Evolutionary conservation across 345 rosid species (phyloP).

Genomic region (Dipteronia sinensis): DNA sequence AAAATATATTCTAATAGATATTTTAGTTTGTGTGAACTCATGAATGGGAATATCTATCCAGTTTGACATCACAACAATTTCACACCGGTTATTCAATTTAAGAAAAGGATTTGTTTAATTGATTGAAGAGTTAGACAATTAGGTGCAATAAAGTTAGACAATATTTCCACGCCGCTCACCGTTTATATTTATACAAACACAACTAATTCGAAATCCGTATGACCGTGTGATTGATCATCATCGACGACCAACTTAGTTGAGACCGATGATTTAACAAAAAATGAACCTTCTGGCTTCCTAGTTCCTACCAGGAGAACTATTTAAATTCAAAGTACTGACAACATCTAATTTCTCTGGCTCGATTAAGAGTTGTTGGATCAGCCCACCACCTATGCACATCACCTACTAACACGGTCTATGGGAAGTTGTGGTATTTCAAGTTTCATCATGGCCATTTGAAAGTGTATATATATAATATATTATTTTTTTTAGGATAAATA

Average conservation of each 20-base stretch:
- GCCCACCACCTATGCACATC: background rate
- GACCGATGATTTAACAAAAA: background rate
- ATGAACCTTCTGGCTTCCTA: background rate
- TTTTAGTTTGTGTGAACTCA: background rate
- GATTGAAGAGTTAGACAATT: background rate
- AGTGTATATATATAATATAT: too few relatives aligned
- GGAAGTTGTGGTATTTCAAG: too few relatives aligned
- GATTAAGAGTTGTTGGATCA: background rate
- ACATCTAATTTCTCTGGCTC: background rate
- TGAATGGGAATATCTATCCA: background rate
- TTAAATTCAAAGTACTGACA: background rate
- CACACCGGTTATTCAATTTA: background rate
- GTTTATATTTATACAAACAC: too few relatives aligned
- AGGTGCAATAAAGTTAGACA: background rate
- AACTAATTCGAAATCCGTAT: background rate
- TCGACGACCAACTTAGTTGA: too few relatives aligned
- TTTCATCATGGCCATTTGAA: too few relatives aligned
- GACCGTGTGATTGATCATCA: background rate
- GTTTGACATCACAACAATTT: background rate
- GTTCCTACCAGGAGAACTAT: background rate
- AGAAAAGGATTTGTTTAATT: background rate
- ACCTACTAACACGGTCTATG: too few relatives aligned
- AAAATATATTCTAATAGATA: too few relatives aligned
- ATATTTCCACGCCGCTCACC: background rate
- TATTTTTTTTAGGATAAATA: too few relatives aligned